Evolutionary conservation across 1,284 basidiomycete species (phyloP), one percentile per base, ranked within the genome.

Genomic region (Ceratobasidium sp.): DNA sequence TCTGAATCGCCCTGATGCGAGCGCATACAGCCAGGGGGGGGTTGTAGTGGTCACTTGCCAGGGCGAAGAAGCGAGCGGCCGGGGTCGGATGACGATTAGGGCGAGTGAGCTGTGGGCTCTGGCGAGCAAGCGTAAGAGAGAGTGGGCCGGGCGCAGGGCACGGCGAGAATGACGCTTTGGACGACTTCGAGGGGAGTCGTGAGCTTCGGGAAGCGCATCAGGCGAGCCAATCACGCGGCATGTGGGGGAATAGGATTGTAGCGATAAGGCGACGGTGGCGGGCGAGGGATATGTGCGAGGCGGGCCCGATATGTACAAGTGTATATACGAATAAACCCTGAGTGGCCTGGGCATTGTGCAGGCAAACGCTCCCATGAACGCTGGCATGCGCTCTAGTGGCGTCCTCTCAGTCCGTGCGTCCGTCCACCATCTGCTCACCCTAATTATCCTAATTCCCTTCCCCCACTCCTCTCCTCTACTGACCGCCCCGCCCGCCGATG

Each of bases 221-320:
- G 23, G 26, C 51, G 67, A 69, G 67, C 53, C 53, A 69, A 69
- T 69, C 67, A 69, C 15, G 42, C 61, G 61, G 61, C 23, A 10
- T 11, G 15, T 54, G n/a, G n/a, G 15, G n/a, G 51, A 26, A n/a
- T 10, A 28, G 26, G 26, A 31, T 7, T 4, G 11, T n/a, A 5
- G 28, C 42, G 51, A 53, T 58, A 58, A 53, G 51, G 35, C 67
- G 51, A 69, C 53, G 31, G 53, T 69, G 67, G 67, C 67, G 51
- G 53, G 45, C n/a, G 23, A 42, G 28, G 51, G 35, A 35, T 10
- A 28, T 56, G 33, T 45, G 51, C 35, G 47, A 39, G 39, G 28
- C 45, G 61, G 61, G 67, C 67, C 67, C 53, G 53, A 69, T 69
- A 69, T 69, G 68, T 73, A n/a, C 54, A 73, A 60, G 67, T 45